phyloP scores from a whole-genome alignment of 495 filamentous ascomycete genomes.

The Talaromyces wortmannii region DNA sequence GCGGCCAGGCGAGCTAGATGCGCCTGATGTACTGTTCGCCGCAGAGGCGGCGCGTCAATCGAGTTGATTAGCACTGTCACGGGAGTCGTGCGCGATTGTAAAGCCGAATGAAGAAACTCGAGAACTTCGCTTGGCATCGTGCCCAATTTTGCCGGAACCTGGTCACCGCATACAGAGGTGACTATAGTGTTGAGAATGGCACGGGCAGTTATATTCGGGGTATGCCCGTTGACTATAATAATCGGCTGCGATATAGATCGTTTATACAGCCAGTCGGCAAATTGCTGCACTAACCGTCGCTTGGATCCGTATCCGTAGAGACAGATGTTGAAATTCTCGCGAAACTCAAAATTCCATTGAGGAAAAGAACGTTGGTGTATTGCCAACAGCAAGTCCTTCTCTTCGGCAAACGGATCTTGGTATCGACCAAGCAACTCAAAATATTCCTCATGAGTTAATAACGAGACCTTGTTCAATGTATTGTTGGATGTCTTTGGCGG shows the following conservation, averaged over 20 bases:
- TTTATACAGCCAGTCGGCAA: constrained; percentile 65
- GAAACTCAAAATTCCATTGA: constrained; percentile 90
- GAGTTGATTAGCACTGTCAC: constrained; percentile 78
- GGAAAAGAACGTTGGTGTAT: constrained; percentile 76
- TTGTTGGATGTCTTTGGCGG: constrained; percentile 79
- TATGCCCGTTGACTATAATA: constrained; percentile 85
- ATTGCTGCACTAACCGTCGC: constrained; percentile 63
- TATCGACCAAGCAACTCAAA: constrained; percentile 63
- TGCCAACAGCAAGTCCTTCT: constrained; percentile 62
- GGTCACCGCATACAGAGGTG: constrained; percentile 53
- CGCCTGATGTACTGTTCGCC: constrained; percentile 60
- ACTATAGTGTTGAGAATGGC: constrained; percentile 72
- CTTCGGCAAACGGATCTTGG: constrained; percentile 63
- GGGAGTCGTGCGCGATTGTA: constrained; percentile 36
- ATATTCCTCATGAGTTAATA: constrained; percentile 88
- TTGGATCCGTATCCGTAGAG: constrained; percentile 93
- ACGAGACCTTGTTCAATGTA: constrained; percentile 64
- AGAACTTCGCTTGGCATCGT: constrained; percentile 60
- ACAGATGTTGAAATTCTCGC: constrained; percentile 84
- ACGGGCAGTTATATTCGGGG: constrained; percentile 64
- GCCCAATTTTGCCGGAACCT: constrained; percentile 47
- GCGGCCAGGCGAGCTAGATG: constrained; percentile 71
- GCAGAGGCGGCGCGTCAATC: constrained; percentile 71
- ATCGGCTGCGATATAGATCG: constrained; percentile 41
- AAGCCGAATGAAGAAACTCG: constrained; percentile 51